Evolutionary conservation across 495 filamentous ascomycete species (phyloP).

Genomic region (Patellaria atrata): DNA sequence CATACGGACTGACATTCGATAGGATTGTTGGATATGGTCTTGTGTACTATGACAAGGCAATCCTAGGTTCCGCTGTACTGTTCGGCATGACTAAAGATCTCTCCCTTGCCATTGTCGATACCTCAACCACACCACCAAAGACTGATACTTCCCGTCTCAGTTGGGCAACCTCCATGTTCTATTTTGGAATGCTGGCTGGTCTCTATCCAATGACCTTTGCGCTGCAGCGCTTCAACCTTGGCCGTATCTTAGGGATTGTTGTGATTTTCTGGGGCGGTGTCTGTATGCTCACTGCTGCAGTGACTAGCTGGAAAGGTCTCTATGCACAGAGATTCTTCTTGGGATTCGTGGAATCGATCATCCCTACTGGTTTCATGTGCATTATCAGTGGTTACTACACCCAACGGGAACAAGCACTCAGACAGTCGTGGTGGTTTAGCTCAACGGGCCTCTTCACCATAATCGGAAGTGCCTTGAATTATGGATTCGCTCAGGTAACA

Average conservation of each 20-base stretch:
- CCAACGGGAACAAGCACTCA: conserved; percentile 49
- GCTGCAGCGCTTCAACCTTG: conserved; percentile 49
- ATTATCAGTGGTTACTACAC: conserved; percentile 53
- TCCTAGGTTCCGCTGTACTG: conserved; percentile 53
- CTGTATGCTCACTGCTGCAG: conserved; percentile 53
- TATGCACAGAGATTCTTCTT: conserved; percentile 59
- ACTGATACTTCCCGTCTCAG: conserved; percentile 48
- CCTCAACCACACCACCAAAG: conserved; percentile 38
- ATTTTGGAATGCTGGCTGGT: conserved; percentile 63
- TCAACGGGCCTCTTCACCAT: conserved; percentile 53
- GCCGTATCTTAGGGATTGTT: conserved; percentile 45
- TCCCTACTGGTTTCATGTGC: conserved; percentile 55
- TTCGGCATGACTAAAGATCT: conserved; percentile 66
- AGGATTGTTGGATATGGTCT: conserved; percentile 40
- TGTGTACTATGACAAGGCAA: conserved; percentile 70
- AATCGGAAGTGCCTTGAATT: conserved; percentile 51
- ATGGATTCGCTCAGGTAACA: conserved; percentile 52
- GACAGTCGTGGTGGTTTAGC: conserved; percentile 59
- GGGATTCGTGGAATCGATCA: conserved; percentile 51
- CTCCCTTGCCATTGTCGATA: conserved; percentile 35
- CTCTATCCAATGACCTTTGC: conserved; percentile 58
- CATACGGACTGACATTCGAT: background rate
- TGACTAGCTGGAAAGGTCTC: conserved; percentile 48
- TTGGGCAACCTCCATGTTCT: conserved; percentile 68
- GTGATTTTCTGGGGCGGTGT: conserved; percentile 54